Evolutionary conservation across 352 stramenopile species (phyloP).

Genomic region (Pythium dissotocum): DNA sequence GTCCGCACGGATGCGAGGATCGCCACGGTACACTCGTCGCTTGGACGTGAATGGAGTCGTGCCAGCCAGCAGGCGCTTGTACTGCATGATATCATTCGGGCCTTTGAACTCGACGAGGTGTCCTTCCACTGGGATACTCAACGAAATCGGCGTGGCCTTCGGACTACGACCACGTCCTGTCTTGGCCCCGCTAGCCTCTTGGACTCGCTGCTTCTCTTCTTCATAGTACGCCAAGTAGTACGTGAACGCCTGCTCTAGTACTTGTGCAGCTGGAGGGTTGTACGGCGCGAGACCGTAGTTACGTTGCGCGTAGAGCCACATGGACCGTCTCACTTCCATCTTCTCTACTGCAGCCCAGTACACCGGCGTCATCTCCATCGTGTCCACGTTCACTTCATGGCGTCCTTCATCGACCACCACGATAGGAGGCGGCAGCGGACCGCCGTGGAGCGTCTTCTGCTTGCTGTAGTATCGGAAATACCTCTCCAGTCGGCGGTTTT

Average conservation of each 20-base stretch:
- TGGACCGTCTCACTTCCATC: constrained; percentile 64
- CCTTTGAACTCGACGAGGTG: constrained; percentile 86
- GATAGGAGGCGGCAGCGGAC: constrained; percentile 47
- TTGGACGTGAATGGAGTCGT: constrained; percentile 85
- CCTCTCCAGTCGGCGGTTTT: constrained; percentile 69
- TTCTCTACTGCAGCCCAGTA: constrained; percentile 79
- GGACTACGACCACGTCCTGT: neutral
- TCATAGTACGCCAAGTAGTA: constrained; percentile 77
- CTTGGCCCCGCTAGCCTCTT: constrained; percentile 32
- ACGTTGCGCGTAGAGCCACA: constrained; percentile 82
- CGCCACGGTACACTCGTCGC: constrained; percentile 71
- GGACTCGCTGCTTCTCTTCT: constrained; percentile 61
- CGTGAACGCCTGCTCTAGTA: constrained; percentile 65
- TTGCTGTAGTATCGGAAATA: constrained; percentile 67
- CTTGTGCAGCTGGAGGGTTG: constrained; percentile 42
- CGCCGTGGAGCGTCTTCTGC: constrained; percentile 40
- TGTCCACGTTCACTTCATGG: constrained; percentile 76
- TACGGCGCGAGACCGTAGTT: constrained; percentile 86
- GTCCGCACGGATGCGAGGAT: constrained; percentile 70
- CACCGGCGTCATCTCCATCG: constrained; percentile 77
- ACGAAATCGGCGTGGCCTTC: constrained; percentile 12
- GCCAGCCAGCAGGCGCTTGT: constrained; percentile 69
- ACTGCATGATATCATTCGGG: constrained; percentile 78
- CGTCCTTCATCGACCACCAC: constrained; percentile 84
- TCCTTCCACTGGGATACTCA: constrained; percentile 74